Evolutionary conservation across 805 yeast species (phyloP), one percentile per base, ranked within the genome.

Genomic region (Candida ovalis): DNA sequence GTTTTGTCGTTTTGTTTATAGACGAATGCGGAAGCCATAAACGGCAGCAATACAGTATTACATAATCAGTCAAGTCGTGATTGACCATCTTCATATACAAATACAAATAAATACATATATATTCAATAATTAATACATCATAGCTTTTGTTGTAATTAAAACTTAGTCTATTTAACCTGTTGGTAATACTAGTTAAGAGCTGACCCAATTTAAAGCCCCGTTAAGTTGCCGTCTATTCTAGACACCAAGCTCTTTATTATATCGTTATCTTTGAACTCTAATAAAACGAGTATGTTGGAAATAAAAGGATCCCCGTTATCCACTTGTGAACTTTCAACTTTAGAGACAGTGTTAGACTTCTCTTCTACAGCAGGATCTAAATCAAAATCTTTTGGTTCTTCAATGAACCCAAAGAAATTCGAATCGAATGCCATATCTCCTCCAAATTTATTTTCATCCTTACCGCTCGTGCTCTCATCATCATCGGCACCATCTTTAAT

Each of bases 321-420:
- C 22, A 36, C 23, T 13, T 18, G 40, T 8, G 38, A 18, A 18
- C 17, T 35, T 24, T 52, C 50, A 17, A 39, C 39, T 40, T 45
- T 40, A 22, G 40, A 18, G 8, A 19, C 21, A 33, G 15, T 6
- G 3, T 36, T 18, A 35, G 22, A 10, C 8, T 27, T 25, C n/a
- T 23, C 27, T 25, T 24, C 30, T 9, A 9, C 25, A 17, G 32
- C 30, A 22, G 42, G 35, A 3, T 41, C 36, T 28, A 17, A 8
- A 27, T 23, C 37, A 23, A 7, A 54, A 22, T 51, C 55, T 30
- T 57, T 48, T 1, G 67, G 64, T 15, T 63, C 68, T 39, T 61
- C 56, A 10, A 63, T 58, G 43, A 62, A 61, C 0, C 68, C 68
- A 51, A 64, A 62, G 25, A 64, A 60, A 22, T 57, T 61, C 3